These are phyloP conservation scores for Groenewaldozyma sp. DNA, from an alignment of 1,139 yeast species.

Conservation along the genomic window DNA sequence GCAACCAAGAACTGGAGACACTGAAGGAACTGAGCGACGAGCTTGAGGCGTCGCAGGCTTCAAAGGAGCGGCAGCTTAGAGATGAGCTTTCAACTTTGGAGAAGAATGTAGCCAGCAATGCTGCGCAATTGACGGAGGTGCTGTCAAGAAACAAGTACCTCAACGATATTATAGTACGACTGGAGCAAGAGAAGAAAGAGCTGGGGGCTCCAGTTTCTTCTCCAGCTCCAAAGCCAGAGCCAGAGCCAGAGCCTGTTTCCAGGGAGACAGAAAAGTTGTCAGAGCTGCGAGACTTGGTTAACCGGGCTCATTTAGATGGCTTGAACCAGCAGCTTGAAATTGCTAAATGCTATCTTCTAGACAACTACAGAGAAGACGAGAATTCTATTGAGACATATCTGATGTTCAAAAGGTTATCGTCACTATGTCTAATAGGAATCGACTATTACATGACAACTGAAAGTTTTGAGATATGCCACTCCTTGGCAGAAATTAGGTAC, in stretches of 20 bases:
- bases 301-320: no score
- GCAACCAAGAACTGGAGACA: constrained; percentile 50
- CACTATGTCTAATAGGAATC: no score
- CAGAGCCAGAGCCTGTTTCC: no score
- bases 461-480: no score
- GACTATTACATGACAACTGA: no score
- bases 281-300: no score
- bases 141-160: constrained; percentile 31
- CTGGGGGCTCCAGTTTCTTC: no score
- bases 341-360: constrained; percentile 19
- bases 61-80: constrained; percentile 47
- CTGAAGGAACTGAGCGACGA: constrained; percentile 52
- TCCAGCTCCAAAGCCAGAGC: no score
- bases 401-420: constrained; percentile 12
- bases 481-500: no score
- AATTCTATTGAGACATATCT: constrained; percentile 16
- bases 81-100: constrained; percentile 36
- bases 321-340: constrained; percentile 27
- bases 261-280: no score
- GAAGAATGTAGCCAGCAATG: constrained; percentile 26
- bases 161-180: constrained; percentile 22
- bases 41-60: constrained; percentile 48
- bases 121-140: constrained; percentile 26
- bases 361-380: constrained; percentile 18
- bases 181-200: not conserved